Conservation (phyloP, 768 basidiomycete species). For the Crassisporium funariophilum region DNA sequence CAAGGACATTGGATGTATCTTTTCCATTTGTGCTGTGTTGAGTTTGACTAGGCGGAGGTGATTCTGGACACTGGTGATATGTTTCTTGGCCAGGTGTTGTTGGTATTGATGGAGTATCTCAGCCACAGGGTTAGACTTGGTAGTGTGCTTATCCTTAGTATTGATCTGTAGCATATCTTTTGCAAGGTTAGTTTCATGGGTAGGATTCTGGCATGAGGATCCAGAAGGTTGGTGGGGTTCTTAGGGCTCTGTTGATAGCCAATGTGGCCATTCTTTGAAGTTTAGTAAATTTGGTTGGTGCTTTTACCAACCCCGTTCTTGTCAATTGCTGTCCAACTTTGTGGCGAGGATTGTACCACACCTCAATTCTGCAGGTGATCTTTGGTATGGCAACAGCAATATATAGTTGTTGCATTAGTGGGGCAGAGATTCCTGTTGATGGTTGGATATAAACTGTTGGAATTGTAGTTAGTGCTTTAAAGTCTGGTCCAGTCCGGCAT, state of each 20-base stretch:
- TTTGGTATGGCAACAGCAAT: neutral
- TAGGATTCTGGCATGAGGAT: conserved; percentile 16
- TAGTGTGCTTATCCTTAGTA: neutral
- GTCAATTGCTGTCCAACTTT: neutral
- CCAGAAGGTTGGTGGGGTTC: conserved; percentile 16
- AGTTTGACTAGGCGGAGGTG: neutral
- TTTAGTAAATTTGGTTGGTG: neutral
- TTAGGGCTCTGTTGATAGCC: conserved; percentile 15
- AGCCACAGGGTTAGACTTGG: neutral
- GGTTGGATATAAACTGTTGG: neutral
- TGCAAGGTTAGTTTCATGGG: neutral
- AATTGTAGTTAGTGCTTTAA: no score
- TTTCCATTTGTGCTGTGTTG: neutral
- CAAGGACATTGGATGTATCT: neutral
- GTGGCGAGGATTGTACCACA: neutral
- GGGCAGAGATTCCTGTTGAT: neutral
- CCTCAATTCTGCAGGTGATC: neutral
- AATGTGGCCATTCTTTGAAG: neutral
- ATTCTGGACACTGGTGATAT: neutral
- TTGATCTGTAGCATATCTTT: neutral
- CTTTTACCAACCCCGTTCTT: neutral
- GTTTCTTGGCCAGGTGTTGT: neutral
- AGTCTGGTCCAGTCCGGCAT: no score
- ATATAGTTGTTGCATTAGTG: neutral
- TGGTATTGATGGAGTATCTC: neutral